Evolutionary conservation across 2,329 filamentous ascomycete genomes (phyloP), one percentile per base, ranked within the genome.

Genomic region (Sporothrix mexicana): DNA sequence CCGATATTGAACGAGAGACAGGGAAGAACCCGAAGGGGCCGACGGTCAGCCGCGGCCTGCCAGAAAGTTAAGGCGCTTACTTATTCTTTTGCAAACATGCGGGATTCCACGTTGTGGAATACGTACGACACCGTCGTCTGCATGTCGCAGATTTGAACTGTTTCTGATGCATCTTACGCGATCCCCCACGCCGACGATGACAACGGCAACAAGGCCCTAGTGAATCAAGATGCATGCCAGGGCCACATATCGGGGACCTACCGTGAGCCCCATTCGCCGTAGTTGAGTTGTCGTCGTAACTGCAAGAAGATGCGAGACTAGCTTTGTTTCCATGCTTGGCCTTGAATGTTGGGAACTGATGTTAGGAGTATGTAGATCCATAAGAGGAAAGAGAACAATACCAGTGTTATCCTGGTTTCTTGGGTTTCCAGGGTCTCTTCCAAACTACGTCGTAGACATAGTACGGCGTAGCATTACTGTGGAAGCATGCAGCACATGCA

Each of bases 41-140:
- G 8, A 55, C n/a, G 15, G 36, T 13, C n/a, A 43, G 30, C 25
- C 41, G 15, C 17, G 25, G 15, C 25, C 15, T 15, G 15, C 15
- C 25, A 43, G 57, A 15, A 30, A 30, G 12, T 43, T 43, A 61
- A 30, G 57, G 41, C 41, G 15, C 57, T 61, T 61, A n/a, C 57
- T 61, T 61, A n/a, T 20, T 61, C 17, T 30, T 20, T 59, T 55
- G 17, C 47, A 30, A 61, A n/a, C 41, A 5, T 8, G 5, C 10
- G 13, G 30, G 30, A 61, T 12, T 43, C 57, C 57, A 43, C 57
- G 57, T n/a, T 61, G 57, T 15, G 57, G 57, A 57, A 43, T 20
- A 43, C 6, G 15, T 3, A 51, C 15, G 4, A 51, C 13, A 36
- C 30, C 30, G 30, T 36, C 3, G 57, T 17, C 41, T 61, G 57